Evolutionary conservation across 169 alveolate genomes (phyloP), one percentile per base, ranked within the genome.

Genomic region (Theileria parva): DNA sequence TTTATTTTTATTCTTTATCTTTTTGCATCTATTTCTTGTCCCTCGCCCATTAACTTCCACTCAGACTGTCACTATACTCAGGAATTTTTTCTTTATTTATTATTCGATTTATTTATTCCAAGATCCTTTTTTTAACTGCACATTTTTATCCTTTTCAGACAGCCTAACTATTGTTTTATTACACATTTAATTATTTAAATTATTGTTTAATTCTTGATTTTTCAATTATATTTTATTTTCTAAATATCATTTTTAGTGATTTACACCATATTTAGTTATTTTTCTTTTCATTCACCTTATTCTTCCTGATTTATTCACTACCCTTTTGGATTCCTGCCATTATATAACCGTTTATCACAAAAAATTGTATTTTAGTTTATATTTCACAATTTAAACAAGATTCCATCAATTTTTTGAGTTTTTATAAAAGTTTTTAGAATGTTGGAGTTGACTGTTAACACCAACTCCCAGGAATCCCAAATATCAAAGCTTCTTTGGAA

Each of bases 381-480:
- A 2, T 5, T 1, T n/a, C 21, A 32, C 7, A 19, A 69, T 21
- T 32, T 69, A 69, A 34, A 69, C 21, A 23, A 25, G 8, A 51
- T 21, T 66, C 0, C 0, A 66, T 59, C 37, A 0, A 28, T 12
- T 59, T 59, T 28, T 28, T 59, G 67, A 25, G 30, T 59, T 11
- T 59, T 25, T 25, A 25, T 28, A 59, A 1, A 63, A n/a, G 39
- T 7, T n/a, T 50, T 23, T 69, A n/a, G 2, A n/a, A 69, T 69
- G 77, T n/a, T 55, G 21, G 77, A 69, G 44, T 13, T 69, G 6
- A 37, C 51, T 8, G 65, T 69, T 7, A 34, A 55, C 51, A n/a
- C 77, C 34, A 25, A 69, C 51, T 51, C 67, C 15, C 77, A 50
- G 34, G 65, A 69, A 55, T 51, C 77, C 19, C 67, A 69, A 51